phyloP scores from a whole-genome alignment of 495 filamentous ascomycete species.

The Penicillium ucsense region DNA sequence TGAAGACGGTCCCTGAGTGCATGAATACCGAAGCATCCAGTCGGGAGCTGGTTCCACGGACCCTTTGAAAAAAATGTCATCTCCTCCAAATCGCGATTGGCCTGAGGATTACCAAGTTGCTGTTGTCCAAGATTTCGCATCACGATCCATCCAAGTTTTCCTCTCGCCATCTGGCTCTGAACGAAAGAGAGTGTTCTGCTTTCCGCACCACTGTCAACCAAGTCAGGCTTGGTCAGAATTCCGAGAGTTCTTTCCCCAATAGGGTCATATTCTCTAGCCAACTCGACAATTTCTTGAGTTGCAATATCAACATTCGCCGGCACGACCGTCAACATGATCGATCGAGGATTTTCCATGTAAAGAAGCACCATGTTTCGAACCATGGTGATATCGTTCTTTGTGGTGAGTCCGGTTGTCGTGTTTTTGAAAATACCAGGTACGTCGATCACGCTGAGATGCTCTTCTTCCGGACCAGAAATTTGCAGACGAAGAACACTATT shows the following conservation, averaged over 20 bases:
- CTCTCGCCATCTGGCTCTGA: slow-evolving; percentile 24
- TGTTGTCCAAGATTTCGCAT: slow-evolving; percentile 43
- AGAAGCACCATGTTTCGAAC: slow-evolving; percentile 43
- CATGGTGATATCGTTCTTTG: slow-evolving; percentile 37
- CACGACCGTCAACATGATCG: slow-evolving; percentile 50
- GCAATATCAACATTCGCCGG: slow-evolving; percentile 56
- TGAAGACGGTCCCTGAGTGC: slow-evolving; percentile 30
- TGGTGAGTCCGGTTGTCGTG: slow-evolving; percentile 37
- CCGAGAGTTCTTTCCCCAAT: slow-evolving; percentile 44
- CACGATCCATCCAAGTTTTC: slow-evolving; percentile 46
- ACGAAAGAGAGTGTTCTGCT: slow-evolving; percentile 36
- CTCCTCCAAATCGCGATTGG: slow-evolving; percentile 16
- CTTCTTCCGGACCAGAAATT: slow-evolving; percentile 44
- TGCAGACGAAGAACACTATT: slow-evolving; percentile 50
- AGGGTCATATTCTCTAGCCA: slow-evolving; percentile 41
- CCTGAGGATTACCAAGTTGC: slow-evolving; percentile 6
- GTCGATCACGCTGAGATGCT: slow-evolving; percentile 53
- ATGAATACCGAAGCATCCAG: slow-evolving; percentile 39
- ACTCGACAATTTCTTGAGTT: slow-evolving; percentile 48
- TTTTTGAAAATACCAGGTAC: slow-evolving; percentile 55
- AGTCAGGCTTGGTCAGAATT: slow-evolving; percentile 53
- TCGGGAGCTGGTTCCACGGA: slow-evolving; percentile 37
- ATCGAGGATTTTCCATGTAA: slow-evolving; percentile 45
- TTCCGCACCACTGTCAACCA: slow-evolving; percentile 41
- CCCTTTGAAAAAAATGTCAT: slow-evolving; percentile 7